Evolutionary conservation across 2,329 filamentous ascomycete species (phyloP).

Genomic region (Aspergillus felis): DNA sequence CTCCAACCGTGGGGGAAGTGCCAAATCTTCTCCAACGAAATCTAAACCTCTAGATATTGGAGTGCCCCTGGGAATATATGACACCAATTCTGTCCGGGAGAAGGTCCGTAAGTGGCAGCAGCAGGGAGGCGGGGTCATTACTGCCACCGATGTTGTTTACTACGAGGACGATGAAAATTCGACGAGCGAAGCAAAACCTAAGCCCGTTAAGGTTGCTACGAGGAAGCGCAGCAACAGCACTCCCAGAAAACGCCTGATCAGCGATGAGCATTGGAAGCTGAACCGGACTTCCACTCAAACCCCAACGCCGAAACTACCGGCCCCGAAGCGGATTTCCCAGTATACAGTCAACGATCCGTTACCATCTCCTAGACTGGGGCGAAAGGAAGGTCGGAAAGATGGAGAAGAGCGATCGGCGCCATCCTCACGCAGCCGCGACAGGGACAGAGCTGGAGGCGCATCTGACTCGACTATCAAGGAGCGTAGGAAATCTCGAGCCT

Average conservation of each 20-base stretch:
- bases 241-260: conserved; percentile 88
- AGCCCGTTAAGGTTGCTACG: conserved; percentile 23
- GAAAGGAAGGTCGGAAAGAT: conserved; percentile 23
- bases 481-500: conserved; percentile 19
- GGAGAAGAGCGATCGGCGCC: conserved; percentile 20
- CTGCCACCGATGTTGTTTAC: conserved; percentile 55
- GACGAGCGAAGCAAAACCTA: conserved; percentile 22
- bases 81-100: conserved; percentile 66
- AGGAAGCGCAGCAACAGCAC: conserved; percentile 51
- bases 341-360: conserved; percentile 33
- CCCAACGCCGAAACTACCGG: conserved; percentile 37
- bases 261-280: conserved; percentile 78
- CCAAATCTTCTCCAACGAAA: conserved; percentile 54
- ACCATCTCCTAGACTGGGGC: conserved; percentile 23
- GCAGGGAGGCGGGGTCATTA: conserved; percentile 64
- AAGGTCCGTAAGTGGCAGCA: conserved; percentile 84
- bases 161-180: conserved; percentile 50
- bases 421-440: conserved; percentile 22
- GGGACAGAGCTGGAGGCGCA: conserved; percentile 24
- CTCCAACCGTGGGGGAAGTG: conserved; percentile 51
- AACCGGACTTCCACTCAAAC: conserved; percentile 47
- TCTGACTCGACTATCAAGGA: conserved; percentile 23
- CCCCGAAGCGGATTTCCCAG: conserved; percentile 41
- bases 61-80: conserved; percentile 53
- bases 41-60: conserved; percentile 48